Percentiles rank a stretch among this genome's conserved stretches.
Evolutionary conservation across 2,329 filamentous ascomycete species (phyloP).

Genomic region (Penicillium sp.): DNA sequence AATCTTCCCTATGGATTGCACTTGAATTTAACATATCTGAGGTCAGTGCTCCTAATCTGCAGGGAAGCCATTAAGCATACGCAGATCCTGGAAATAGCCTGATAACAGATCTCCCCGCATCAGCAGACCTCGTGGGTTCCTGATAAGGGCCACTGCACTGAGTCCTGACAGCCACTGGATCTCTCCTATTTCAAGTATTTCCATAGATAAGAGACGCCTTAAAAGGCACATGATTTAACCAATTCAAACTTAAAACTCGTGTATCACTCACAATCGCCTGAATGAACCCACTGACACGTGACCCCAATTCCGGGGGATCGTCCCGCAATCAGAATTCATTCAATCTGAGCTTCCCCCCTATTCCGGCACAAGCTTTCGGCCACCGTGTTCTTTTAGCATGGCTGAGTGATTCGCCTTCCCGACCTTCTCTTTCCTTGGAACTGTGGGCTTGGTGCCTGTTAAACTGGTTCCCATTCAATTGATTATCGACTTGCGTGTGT

Average conservation of each 20-base stretch:
- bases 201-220: neutral
- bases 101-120: conserved; percentile 1
- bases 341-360: conserved; percentile 28
- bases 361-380: conserved; percentile 28
- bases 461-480: conserved; percentile 6
- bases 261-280: neutral
- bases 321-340: conserved; percentile 16
- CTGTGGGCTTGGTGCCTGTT: conserved; percentile 8
- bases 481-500: neutral
- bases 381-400: conserved; percentile 36
- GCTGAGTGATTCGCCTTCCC: conserved; percentile 7
- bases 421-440: neutral
- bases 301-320: conserved; percentile 26
- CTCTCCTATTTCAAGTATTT: neutral
- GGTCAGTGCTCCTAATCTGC: conserved; percentile 9
- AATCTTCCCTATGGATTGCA: neutral
- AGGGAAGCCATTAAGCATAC: neutral
- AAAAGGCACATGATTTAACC: neutral
- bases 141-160: neutral
- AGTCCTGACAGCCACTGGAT: neutral
- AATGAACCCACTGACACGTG: conserved; percentile 23
- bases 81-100: conserved; percentile 1
- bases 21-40: conserved; percentile 4
- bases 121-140: neutral
- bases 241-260: neutral